phyloP scores from a whole-genome alignment of 1,284 basidiomycete species.

The Laetiporus sulphureus region DNA sequence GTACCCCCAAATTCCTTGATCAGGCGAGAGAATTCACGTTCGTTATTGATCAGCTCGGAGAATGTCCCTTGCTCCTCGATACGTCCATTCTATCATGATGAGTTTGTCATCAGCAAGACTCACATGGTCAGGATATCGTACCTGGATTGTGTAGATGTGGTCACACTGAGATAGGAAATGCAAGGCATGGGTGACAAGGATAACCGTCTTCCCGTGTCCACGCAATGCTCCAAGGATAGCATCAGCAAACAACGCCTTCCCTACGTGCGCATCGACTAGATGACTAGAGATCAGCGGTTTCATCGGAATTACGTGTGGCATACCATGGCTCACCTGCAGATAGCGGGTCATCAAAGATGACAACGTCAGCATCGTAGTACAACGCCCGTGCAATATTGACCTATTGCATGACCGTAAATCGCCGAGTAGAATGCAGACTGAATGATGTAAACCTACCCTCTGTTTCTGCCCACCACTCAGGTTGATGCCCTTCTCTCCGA shows the following conservation, averaged over 20 bases:
- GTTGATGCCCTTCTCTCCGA: slow-evolving; percentile 62
- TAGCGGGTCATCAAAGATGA: slow-evolving; percentile 70
- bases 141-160: slow-evolving; percentile 48
- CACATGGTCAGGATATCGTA: not conserved
- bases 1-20: slow-evolving; percentile 60
- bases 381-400: slow-evolving; percentile 71
- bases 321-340: slow-evolving; percentile 45
- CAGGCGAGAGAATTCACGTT: slow-evolving; percentile 57
- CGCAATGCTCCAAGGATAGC: slow-evolving; percentile 54
- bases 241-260: slow-evolving; percentile 60
- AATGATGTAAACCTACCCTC: slow-evolving; percentile 29
- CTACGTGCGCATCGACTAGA: slow-evolving; percentile 64
- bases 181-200: slow-evolving; percentile 68
- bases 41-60: slow-evolving; percentile 40
- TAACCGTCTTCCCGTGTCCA: slow-evolving; percentile 54
- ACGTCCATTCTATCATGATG: slow-evolving; percentile 34
- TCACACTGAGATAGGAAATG: slow-evolving; percentile 68
- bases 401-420: too few relatives aligned
- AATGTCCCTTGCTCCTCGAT: slow-evolving; percentile 67
- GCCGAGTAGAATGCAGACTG: not conserved
- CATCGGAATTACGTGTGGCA: not conserved
- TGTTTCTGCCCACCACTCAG: slow-evolving; percentile 59
- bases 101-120: not conserved
- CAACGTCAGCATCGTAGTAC: slow-evolving; percentile 65
- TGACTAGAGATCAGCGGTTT: not conserved